A percentile compares a stretch with the other conserved stretches of the same genome.
These are phyloP conservation scores for Fusarium sp. DNA, from an alignment of 2,329 filamentous ascomycete genomes.

Conservation along the genomic window DNA sequence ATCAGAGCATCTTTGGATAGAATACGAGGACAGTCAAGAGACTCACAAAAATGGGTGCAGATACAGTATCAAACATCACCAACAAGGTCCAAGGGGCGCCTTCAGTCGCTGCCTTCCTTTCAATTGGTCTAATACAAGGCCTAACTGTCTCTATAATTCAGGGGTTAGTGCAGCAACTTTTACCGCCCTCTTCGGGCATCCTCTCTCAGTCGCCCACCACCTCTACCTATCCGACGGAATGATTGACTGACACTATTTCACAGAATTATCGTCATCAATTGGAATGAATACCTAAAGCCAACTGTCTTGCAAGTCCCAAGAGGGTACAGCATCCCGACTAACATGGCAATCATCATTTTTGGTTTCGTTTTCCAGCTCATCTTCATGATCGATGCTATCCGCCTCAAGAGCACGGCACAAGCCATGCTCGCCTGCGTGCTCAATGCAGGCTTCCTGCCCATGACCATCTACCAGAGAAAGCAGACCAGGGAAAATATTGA, in stretches of 20 bases:
- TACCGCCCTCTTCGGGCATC: not conserved
- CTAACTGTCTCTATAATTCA: not conserved
- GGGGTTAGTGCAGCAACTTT: not conserved
- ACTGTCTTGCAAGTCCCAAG: not conserved
- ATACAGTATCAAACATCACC: not conserved
- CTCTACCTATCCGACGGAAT: too few species aligned
- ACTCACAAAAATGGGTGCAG: not conserved
- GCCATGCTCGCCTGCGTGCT: slow-evolving; percentile 5
- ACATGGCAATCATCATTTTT: slow-evolving; percentile 9
- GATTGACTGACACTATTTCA: not conserved
- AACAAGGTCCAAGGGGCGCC: slow-evolving; percentile 6
- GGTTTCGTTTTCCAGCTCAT: slow-evolving; percentile 7
- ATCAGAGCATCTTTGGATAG: too few species aligned
- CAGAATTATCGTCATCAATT: not conserved
- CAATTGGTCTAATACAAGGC: slow-evolving; percentile 1
- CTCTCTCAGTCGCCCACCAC: too few species aligned
- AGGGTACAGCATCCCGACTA: slow-evolving; percentile 1
- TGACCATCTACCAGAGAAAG: not conserved
- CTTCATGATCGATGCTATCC: slow-evolving; percentile 13
- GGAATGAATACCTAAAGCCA: slow-evolving; percentile 6
- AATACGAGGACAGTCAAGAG: not conserved
- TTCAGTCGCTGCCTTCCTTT: not conserved
- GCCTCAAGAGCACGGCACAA: slow-evolving; percentile 16
- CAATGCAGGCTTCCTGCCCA: slow-evolving; percentile 3
- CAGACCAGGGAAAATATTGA: not conserved